Evolutionary conservation across 208 protist genomes (phyloP), one percentile per base, ranked within the genome.

Genomic region (Crithidia brevicula): DNA sequence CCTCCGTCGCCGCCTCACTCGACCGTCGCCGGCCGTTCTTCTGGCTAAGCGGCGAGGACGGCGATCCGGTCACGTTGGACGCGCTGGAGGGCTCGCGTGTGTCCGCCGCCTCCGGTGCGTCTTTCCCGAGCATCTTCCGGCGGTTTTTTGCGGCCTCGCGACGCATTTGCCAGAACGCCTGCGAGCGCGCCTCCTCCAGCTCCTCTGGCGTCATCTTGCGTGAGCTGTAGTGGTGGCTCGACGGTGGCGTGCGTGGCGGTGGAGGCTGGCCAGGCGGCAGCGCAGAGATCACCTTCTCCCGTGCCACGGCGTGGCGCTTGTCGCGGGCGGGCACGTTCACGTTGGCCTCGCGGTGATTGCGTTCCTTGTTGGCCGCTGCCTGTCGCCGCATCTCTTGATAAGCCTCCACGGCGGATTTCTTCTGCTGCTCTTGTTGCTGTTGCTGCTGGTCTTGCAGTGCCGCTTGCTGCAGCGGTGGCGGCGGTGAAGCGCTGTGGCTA

Each of bases 161-260:
- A 4, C 91, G 81, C 89, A 97, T 96, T 72, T 97, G 81, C 93
- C 91, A 97, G 64, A 87, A 97, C 6, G 88, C 88, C 36, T 86
- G 69, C 22, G 81, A 69, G 25, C 89, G 74, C 25, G 89, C 89
- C 45, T 87, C 86, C 45, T 90, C 83, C 15, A 82, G 64, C 46
- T 93, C 82, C 56, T 80, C 74, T 23, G 69, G 31, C 11, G 79
- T 76, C 74, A 88, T 86, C 62, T 86, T 76, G 18, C 72, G 74
- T 10, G 71, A 73, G 52, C 77, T 80, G 60, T 83, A 81, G 53
- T 72, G 73, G 13, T 56, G 69, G 23, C 68, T 57, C 20, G 63
- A 79, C 9, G 74, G 76, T 7, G 63, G 68, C 28, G 53, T 58
- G 36, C 76, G 67, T 8, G 78, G 82, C 28, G 82, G 82, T 8